Conservation (phyloP, 1,139 yeast species). For the Geotrichum macrosporum region DNA sequence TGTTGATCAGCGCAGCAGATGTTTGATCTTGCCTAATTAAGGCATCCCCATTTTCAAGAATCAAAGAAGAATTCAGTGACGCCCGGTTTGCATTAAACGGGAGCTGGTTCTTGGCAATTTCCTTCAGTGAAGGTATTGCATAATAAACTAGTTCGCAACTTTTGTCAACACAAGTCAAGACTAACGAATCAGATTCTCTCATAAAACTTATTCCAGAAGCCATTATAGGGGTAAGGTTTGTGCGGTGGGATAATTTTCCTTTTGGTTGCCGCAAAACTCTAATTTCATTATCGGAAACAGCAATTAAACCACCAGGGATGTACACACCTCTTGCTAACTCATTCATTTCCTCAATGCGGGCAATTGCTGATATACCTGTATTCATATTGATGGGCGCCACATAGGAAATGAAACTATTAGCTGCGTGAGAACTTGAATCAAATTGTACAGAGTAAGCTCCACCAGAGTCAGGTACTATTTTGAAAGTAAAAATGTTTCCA, state of each 20-base stretch:
- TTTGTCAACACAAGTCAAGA: constrained; percentile 41
- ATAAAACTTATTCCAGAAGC: constrained; percentile 56
- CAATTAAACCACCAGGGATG: constrained; percentile 59
- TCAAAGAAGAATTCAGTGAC: constrained; percentile 41
- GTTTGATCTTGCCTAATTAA: constrained; percentile 55
- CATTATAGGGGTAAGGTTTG: constrained; percentile 38
- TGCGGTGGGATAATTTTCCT: constrained; percentile 49
- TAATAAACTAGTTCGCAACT: constrained; percentile 45
- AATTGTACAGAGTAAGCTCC: constrained; percentile 67
- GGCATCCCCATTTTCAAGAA: constrained; percentile 71
- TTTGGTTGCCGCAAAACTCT: constrained; percentile 61
- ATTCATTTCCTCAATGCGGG: constrained; percentile 56
- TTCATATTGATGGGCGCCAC: constrained; percentile 56
- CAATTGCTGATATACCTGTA: constrained; percentile 60
- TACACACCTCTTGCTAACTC: constrained; percentile 59
- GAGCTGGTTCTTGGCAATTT: constrained; percentile 42
- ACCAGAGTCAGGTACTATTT: constrained; percentile 59
- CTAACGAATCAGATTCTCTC: constrained; percentile 42
- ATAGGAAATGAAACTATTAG: constrained; percentile 48
- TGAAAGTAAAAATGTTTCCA: constrained; percentile 69
- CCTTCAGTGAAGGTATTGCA: constrained; percentile 53
- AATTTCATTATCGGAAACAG: constrained; percentile 58
- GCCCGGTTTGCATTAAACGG: constrained; percentile 44
- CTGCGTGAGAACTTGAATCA: constrained; percentile 49
- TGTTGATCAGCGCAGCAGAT: constrained; percentile 52